Evolutionary conservation across 2,329 filamentous ascomycete genomes (phyloP).

Genomic region (Fonsecaea nubica): DNA sequence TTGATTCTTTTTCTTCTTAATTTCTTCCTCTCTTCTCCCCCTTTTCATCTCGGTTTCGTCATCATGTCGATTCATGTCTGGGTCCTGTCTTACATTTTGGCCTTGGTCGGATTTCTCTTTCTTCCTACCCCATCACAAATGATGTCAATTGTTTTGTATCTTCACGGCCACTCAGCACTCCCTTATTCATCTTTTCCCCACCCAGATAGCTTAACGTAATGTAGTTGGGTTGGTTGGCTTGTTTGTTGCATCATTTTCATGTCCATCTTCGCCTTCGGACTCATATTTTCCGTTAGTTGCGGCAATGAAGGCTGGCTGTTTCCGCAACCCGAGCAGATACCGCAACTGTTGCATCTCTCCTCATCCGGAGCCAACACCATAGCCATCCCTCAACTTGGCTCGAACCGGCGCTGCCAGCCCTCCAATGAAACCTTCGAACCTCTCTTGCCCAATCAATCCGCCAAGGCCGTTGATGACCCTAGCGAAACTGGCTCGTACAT

Average conservation of each 20-base stretch:
- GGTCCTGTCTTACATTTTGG: neutral
- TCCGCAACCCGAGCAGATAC: neutral
- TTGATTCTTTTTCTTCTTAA: neutral
- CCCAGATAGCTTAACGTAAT: neutral
- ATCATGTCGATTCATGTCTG: neutral
- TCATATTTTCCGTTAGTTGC: neutral
- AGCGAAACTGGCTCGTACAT: conserved; percentile 71
- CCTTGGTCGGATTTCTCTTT: neutral
- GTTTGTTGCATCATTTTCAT: neutral
- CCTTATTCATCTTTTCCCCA: neutral
- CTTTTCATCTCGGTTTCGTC: neutral
- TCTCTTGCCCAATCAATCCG: conserved; percentile 48
- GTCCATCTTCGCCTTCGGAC: neutral
- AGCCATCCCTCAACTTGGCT: conserved; percentile 35
- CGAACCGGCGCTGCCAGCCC: conserved; percentile 29
- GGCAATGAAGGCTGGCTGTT: neutral
- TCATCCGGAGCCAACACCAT: conserved; percentile 24
- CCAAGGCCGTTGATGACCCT: conserved; percentile 65
- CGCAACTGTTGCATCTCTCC: neutral
- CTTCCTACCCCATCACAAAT: neutral
- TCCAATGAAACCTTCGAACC: conserved; percentile 31
- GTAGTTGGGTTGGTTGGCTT: neutral
- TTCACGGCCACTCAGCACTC: neutral
- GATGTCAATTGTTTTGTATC: neutral
- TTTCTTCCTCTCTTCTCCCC: neutral